These are phyloP conservation scores for Amauroascus verrucosus DNA, from an alignment of 2,329 filamentous ascomycete species.

Conservation along the genomic window DNA sequence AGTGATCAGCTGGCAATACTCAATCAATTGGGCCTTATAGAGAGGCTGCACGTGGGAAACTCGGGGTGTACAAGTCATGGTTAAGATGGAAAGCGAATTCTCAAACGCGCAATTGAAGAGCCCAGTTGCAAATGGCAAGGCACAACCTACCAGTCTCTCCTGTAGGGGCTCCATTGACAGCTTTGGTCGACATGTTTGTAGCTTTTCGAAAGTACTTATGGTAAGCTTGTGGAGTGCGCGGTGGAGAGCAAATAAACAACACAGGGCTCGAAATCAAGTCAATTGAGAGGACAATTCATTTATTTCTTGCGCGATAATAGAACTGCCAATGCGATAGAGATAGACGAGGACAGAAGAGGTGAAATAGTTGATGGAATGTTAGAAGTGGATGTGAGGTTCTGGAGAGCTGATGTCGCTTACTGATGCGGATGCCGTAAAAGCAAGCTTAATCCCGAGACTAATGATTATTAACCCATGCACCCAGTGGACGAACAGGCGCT, in stretches of 20 bases:
- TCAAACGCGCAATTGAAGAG: no score
- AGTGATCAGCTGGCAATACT: background rate
- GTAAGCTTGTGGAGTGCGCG: background rate
- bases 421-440: conserved; percentile 8
- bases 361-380: conserved; percentile 2
- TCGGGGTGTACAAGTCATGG: background rate
- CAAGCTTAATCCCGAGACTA: conserved; percentile 9
- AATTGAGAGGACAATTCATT: background rate
- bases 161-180: background rate
- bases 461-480: conserved; percentile 1
- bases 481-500: no score
- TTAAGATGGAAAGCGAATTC: background rate
- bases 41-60: background rate
- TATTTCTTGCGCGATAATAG: background rate
- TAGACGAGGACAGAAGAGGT: background rate
- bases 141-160: conserved; percentile 2
- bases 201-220: background rate
- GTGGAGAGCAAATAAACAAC: background rate
- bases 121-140: background rate
- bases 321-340: conserved; percentile 1
- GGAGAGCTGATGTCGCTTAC: conserved; percentile 8
- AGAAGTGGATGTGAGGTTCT: background rate
- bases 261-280: background rate
- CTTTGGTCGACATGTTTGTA: conserved; percentile 6
- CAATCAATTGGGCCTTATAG: background rate